Evolutionary conservation across 306 rosid genomes (phyloP), one percentile per base, ranked within the genome.

Genomic region (Hippophae rhamnoides): DNA sequence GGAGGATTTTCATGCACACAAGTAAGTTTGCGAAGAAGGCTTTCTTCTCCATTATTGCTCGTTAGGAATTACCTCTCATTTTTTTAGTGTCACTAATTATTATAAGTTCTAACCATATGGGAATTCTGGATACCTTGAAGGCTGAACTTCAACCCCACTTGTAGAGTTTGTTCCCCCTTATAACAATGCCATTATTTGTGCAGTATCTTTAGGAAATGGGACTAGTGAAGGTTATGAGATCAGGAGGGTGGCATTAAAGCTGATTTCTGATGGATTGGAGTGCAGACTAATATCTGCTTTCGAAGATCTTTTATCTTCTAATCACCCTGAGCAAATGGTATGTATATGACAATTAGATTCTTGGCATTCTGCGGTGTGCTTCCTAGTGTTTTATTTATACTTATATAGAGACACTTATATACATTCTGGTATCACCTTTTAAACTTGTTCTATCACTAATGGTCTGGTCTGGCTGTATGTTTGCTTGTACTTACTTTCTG

Each of bases 321-420:
- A 73, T 64, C 80, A 79, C 72, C 87, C 95, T 38, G 92, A 81
- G 64, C 77, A 85, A 62, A 83, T 90, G 95, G 96, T 90, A 83
- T 48, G 73, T 68, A 18, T 70, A 27, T 65, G 63, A 45, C 46
- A 50, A 50, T n/a, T 41, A 70, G 26, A 13, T 5, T 25, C 41
- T 9, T 55, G 45, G 43, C 43, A 41, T 23, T n/a, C 48, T 54
- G 47, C 58, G 59, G 57, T 45, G 27, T 27, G 52, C 62, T 62
- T 47, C 41, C 48, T 53, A 66, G 56, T n/a, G 47, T 63, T 43
- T 53, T 18, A 49, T 45, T 58, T 23, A 53, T 63, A 45, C 47
- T 42, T 11, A 18, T 18, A 18, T 18, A 18, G 18, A 18, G 18
- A 18, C 18, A 18, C 18, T 18, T 18, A 8, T 41, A 31, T 53